Percentiles rank a stretch among this genome's conserved stretches.
Evolutionary conservation across 805 yeast species (phyloP).

Genomic region (Hemisphaericaspora nanyangensis): DNA sequence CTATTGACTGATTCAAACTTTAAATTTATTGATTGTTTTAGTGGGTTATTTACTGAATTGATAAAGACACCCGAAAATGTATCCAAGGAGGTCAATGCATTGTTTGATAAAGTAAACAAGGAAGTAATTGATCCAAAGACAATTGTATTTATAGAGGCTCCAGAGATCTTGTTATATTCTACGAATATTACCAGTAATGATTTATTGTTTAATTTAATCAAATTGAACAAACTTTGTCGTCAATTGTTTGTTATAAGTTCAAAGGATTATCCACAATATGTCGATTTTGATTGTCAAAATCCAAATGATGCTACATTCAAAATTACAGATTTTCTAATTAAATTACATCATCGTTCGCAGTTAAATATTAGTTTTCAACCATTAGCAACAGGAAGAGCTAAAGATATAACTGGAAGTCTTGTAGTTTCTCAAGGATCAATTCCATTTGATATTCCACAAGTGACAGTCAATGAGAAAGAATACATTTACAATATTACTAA

Average conservation of each 20-base stretch:
- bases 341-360: conserved; percentile 48
- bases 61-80: conserved; percentile 21
- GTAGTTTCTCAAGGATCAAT: conserved; percentile 56
- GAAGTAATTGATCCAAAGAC: conserved; percentile 11
- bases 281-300: conserved; percentile 21
- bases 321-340: conserved; percentile 44
- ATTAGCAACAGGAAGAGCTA: conserved; percentile 74
- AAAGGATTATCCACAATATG: conserved; percentile 33
- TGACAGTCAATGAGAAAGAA: conserved; percentile 51
- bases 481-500: conserved; percentile 57
- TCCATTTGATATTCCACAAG: conserved; percentile 18
- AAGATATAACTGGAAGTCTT: conserved; percentile 74
- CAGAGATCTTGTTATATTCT: conserved; percentile 44
- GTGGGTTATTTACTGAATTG: conserved; percentile 38
- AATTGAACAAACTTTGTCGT: conserved; percentile 28
- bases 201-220: conserved; percentile 28
- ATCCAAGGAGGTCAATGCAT: conserved; percentile 9
- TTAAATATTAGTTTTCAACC: conserved; percentile 59
- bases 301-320: conserved; percentile 34
- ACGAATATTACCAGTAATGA: conserved; percentile 35
- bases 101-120: conserved; percentile 7
- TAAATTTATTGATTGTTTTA: conserved; percentile 43
- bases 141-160: conserved; percentile 42
- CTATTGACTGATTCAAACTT: conserved; percentile 22
- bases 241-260: conserved; percentile 34